Conservation (phyloP, 768 basidiomycete genomes). For the Pleurotus giganteus region DNA sequence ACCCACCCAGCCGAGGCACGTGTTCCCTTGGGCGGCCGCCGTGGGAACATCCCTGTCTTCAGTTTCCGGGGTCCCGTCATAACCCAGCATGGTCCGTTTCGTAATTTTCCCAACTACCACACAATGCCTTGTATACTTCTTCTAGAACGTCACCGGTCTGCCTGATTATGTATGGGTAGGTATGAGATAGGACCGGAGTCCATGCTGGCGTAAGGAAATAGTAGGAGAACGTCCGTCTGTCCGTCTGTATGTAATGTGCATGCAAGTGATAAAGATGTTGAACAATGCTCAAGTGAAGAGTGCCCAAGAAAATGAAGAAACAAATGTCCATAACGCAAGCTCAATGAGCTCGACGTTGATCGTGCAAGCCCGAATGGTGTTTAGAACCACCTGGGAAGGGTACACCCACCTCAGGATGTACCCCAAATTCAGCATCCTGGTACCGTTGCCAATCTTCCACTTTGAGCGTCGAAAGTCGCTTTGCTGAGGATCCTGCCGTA, state of each 20-base stretch:
- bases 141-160: too few relatives aligned
- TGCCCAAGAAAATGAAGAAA: constrained; percentile 8
- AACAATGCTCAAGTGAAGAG: neutral
- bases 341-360: constrained; percentile 32
- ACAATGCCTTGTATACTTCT: too few relatives aligned
- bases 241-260: constrained; percentile 16
- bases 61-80: constrained; percentile 7
- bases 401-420: constrained; percentile 31
- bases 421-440: constrained; percentile 44
- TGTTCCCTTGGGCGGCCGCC: neutral
- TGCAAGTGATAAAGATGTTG: neutral
- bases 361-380: constrained; percentile 18
- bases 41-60: neutral
- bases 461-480: constrained; percentile 71
- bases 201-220: constrained; percentile 1
- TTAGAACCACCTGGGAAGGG: constrained; percentile 54
- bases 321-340: constrained; percentile 20
- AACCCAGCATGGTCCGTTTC: neutral
- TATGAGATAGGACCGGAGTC: too few relatives aligned
- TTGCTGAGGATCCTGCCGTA: constrained; percentile 42
- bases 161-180: too few relatives aligned
- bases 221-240: constrained; percentile 23
- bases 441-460: constrained; percentile 85
- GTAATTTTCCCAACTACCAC: too few relatives aligned
- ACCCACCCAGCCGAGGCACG: neutral